Base-by-base conservation (phyloP, 352 stramenopile species). In the Globisporangium barbulae region DNA sequence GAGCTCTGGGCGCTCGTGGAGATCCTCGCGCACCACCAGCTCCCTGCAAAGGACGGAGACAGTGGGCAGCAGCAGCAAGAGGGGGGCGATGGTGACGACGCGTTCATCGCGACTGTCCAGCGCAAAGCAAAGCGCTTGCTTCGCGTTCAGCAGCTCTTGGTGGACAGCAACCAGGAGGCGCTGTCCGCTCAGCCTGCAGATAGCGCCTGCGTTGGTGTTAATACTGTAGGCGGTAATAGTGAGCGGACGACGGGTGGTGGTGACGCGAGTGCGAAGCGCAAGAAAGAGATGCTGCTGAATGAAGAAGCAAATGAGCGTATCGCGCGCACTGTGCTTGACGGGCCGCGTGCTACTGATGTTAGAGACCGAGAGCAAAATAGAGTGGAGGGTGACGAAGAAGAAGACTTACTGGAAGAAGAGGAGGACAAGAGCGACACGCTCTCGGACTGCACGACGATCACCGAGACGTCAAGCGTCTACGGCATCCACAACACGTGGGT, bases 351-450 rank as follows among this genome's bases (percentile, higher is more conserved):
- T 50, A 41, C 64, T 49, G 47, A 39, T 47, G n/a, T 48, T 57
- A 21, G 65, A 53, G 37, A 44, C 56, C 39, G 60, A 45, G 9
- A 52, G 59, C 25, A 30, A 13, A 22, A 17, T 3, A 15, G 21
- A 15, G 42, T 4, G 9, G 35, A 47, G 4, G 45, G 5, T 21
- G 45, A 17, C 1, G 57, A 19, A 12, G 69, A 19, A 12, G 69
- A 71, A 15, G 82, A 89, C 1, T 17, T 19, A 19, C 21, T 48
- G 19, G 74, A 77, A 21, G 74, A 77, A 17, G 75, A 71, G 9
- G 82, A 89, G 62, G 82, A 91, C 72, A 87, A 89, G 76, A 91
- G 82, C 64, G 82, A 91, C 64, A 91, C 82, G 39, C 63, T 91
- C 25, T 91, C 82, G 17, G 82, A 91, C 61, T 91, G 82, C 61